Conservation (phyloP, 495 filamentous ascomycete species). For the Tuber borchii region DNA sequence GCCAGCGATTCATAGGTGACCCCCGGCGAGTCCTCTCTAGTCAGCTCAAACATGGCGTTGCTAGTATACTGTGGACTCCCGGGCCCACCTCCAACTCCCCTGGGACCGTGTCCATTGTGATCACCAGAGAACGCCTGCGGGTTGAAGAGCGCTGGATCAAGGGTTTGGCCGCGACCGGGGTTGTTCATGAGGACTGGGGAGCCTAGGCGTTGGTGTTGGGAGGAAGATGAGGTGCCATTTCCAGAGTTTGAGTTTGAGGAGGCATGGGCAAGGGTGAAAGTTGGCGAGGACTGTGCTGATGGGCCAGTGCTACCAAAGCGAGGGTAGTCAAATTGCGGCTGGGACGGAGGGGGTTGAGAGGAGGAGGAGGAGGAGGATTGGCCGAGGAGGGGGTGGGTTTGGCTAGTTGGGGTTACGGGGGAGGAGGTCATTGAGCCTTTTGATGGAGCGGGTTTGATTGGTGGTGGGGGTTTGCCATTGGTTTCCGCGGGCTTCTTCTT, state of each 20-base stretch:
- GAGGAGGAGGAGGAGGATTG: slow-evolving; percentile 19
- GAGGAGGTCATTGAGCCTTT: slow-evolving; percentile 31
- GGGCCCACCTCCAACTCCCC: slow-evolving; percentile 16
- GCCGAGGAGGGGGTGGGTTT: slow-evolving; percentile 3
- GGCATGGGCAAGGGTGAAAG: slow-evolving; percentile 23
- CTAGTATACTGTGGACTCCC: slow-evolving; percentile 33
- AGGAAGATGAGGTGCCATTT: not conserved
- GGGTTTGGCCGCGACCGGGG: slow-evolving; percentile 35
- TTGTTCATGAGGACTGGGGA: slow-evolving; percentile 37
- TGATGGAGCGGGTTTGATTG: slow-evolving; percentile 39
- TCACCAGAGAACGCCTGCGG: not conserved
- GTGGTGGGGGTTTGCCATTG: slow-evolving; percentile 36
- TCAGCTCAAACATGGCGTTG: slow-evolving; percentile 38
- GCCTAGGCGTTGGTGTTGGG: slow-evolving; percentile 9
- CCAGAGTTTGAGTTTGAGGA: slow-evolving; percentile 17
- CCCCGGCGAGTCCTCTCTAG: slow-evolving; percentile 37
- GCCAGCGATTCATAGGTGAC: slow-evolving; percentile 35
- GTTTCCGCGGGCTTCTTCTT: slow-evolving; percentile 46
- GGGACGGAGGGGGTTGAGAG: slow-evolving; percentile 29
- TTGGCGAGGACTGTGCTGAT: slow-evolving; percentile 34
- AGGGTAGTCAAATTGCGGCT: slow-evolving; percentile 37
- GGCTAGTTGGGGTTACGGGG: slow-evolving; percentile 22
- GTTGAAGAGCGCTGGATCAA: slow-evolving; percentile 41
- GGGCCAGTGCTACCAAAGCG: slow-evolving; percentile 23
- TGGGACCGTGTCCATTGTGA: slow-evolving; percentile 19